Conservation (phyloP, 176 grass and related monocot genomes). For the Thinopyrum elongatum region DNA sequence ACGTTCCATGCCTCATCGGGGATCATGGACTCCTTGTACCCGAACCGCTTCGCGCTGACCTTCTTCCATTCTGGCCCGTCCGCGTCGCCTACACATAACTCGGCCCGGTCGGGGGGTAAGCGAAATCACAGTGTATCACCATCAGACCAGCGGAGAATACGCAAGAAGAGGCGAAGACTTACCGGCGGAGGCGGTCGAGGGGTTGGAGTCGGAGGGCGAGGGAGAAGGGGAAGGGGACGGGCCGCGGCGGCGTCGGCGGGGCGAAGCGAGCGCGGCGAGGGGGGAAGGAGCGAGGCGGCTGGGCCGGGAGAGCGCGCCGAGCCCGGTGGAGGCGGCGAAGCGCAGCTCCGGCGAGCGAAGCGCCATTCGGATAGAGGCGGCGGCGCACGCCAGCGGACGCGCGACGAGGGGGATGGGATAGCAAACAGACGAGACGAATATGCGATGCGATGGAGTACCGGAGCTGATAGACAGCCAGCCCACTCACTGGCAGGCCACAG, state of each 20-base stretch:
- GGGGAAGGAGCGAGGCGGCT: constrained; percentile 23
- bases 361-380: constrained; percentile 49
- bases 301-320: constrained; percentile 45
- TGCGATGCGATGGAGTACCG: not conserved
- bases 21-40: constrained; percentile 80
- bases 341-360: constrained; percentile 58
- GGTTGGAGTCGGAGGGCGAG: constrained; percentile 28
- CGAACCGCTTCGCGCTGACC: constrained; percentile 60
- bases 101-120: not conserved
- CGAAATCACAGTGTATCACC: not conserved
- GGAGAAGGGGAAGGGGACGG: constrained; percentile 28
- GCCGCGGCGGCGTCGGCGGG: constrained; percentile 43
- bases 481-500: too few species aligned
- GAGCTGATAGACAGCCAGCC: not conserved
- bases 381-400: constrained; percentile 2
- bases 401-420: constrained; percentile 12
- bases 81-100: constrained; percentile 29
- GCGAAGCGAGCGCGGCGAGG: constrained; percentile 38
- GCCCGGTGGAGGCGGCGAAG: constrained; percentile 37
- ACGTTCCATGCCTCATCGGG: constrained; percentile 69
- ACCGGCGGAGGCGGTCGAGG: constrained; percentile 31
- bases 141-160: not conserved
- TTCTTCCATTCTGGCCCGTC: constrained; percentile 65
- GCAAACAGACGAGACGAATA: constrained; percentile 22
- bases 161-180: not conserved